Conservation (phyloP, 2,329 filamentous ascomycete genomes). For the Teratosphaeria epicoccoides region DNA sequence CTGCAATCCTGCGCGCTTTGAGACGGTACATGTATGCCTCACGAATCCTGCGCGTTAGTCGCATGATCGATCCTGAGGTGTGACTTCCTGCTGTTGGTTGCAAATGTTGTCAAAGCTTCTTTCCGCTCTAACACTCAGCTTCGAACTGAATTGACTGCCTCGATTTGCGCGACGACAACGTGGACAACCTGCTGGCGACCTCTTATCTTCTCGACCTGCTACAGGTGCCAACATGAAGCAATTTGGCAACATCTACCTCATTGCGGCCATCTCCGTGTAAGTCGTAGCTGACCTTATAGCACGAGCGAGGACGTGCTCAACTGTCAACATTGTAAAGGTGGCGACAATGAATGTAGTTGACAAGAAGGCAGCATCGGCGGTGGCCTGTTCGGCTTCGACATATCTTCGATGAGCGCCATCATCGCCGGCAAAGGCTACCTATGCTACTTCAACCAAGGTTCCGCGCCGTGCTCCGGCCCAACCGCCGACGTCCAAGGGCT, state of each 20-base stretch:
- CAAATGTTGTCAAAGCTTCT: too few species aligned
- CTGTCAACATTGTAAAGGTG: too few species aligned
- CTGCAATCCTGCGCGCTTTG: too few species aligned
- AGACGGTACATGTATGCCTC: too few species aligned
- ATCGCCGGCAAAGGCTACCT: constrained; percentile 55
- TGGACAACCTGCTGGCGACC: too few species aligned
- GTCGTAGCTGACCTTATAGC: background rate
- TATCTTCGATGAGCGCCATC: constrained; percentile 57
- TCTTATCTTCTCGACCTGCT: too few species aligned
- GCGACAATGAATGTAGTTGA: background rate
- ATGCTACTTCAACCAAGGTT: constrained; percentile 55
- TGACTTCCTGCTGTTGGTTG: too few species aligned
- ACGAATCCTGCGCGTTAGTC: too few species aligned
- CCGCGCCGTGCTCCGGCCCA: constrained; percentile 42
- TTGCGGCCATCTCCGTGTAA: constrained; percentile 41
- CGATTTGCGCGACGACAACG: too few species aligned
- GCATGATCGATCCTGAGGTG: too few species aligned
- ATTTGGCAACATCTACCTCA: constrained; percentile 48
- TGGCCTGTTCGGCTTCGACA: constrained; percentile 68
- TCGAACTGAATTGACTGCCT: too few species aligned
- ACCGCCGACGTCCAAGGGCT: constrained; percentile 44
- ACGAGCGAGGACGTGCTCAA: background rate
- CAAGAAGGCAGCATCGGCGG: constrained; percentile 45
- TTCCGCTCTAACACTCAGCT: too few species aligned
- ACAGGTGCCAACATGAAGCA: constrained; percentile 17